Percentiles rank a stretch among this genome's conserved stretches.
phyloP scores from a whole-genome alignment of 2,329 filamentous ascomycete species.

The Aspergillus amoenus region DNA sequence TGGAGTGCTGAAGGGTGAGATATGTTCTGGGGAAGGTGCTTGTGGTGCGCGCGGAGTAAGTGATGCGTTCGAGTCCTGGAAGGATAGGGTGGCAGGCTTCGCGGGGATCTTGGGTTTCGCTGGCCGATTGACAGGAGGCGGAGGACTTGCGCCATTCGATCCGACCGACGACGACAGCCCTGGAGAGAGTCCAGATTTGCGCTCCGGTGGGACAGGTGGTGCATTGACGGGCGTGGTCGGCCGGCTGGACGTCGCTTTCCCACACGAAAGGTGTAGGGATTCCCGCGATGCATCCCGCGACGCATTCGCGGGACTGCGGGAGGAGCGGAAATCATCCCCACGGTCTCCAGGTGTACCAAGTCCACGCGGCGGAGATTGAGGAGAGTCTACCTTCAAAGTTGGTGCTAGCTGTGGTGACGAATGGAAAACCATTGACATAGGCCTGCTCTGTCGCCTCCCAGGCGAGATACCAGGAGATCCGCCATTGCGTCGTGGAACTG shows the following conservation, averaged over 20 bases:
- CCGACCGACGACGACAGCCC: slow-evolving; percentile 13
- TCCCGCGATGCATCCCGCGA: slow-evolving; percentile 25
- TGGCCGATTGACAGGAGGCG: slow-evolving; percentile 74
- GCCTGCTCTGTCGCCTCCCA: slow-evolving; percentile 59
- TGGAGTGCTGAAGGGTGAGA: slow-evolving; percentile 85
- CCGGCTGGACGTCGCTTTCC: slow-evolving; percentile 20
- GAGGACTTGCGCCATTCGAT: slow-evolving; percentile 17
- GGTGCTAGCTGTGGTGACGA: slow-evolving; percentile 44
- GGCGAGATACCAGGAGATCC: slow-evolving; percentile 56
- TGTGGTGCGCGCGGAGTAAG: slow-evolving; percentile 29
- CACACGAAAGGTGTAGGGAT: slow-evolving; percentile 25
- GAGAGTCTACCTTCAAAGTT: slow-evolving; percentile 45
- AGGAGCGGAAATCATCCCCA: slow-evolving; percentile 63
- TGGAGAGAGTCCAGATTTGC: slow-evolving; percentile 21
- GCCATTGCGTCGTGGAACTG: slow-evolving; percentile 24
- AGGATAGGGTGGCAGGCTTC: slow-evolving; percentile 42
- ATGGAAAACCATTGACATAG: slow-evolving; percentile 45
- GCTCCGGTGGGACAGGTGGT: slow-evolving; percentile 20
- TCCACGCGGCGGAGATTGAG: slow-evolving; percentile 41
- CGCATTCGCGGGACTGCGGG: slow-evolving; percentile 26
- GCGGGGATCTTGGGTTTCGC: slow-evolving; percentile 70
- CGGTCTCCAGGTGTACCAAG: slow-evolving; percentile 49
- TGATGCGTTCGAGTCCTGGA: slow-evolving; percentile 27
- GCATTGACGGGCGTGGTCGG: slow-evolving; percentile 34
- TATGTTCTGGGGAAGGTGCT: slow-evolving; percentile 42